A percentile compares a stretch with the other conserved stretches of the same genome.
Evolutionary conservation across 192 early-diverging fungal species (phyloP).

Genomic region (Chytriomyces sp.): DNA sequence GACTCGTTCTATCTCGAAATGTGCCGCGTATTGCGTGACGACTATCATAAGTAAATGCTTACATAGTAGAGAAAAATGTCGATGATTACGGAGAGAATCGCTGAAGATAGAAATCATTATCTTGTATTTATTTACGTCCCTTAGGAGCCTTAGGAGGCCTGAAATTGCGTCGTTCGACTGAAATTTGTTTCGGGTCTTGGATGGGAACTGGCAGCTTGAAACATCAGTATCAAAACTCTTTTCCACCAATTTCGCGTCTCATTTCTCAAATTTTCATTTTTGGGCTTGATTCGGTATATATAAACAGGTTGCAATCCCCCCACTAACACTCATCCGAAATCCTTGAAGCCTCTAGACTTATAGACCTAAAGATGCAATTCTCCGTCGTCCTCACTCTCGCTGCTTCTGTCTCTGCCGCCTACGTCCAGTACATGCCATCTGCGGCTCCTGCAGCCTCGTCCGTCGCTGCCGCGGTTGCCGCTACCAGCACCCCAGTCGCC

Average conservation of each 20-base stretch:
- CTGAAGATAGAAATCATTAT: not conserved
- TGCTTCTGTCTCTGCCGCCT: not conserved
- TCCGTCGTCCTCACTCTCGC: not conserved
- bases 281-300: too few species aligned
- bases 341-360: not conserved
- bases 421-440: not conserved
- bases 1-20: too few species aligned
- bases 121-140: too few species aligned
- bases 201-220: not conserved
- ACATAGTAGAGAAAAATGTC: too few species aligned
- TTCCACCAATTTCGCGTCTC: not conserved
- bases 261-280: not conserved
- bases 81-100: not conserved
- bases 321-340: too few species aligned
- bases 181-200: not conserved
- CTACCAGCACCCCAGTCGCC: not conserved
- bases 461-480: not conserved
- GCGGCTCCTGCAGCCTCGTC: not conserved
- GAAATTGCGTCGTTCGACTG: too few species aligned
- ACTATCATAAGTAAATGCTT: too few species aligned
- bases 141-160: too few species aligned
- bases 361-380: not conserved
- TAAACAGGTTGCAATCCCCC: too few species aligned
- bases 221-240: not conserved
- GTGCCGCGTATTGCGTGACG: too few species aligned